Conservation (phyloP, 306 rosid species). For the Cicer cuneatum region DNA sequence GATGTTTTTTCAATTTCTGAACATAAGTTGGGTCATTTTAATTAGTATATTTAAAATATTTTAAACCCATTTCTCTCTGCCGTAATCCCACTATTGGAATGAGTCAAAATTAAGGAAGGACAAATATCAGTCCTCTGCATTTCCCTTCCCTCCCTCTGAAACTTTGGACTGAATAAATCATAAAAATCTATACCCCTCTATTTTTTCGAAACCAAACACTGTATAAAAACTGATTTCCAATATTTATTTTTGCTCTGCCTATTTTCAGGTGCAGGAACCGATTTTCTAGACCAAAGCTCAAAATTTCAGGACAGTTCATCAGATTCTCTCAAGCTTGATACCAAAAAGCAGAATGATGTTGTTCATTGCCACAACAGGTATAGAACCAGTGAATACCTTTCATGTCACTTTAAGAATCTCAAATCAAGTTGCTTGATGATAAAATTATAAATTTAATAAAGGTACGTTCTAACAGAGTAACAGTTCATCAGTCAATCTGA, state of each 20-base stretch:
- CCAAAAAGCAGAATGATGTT: slow-evolving; percentile 74
- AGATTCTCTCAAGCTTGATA: slow-evolving; percentile 72
- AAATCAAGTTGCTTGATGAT: slow-evolving; percentile 17
- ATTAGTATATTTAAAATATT: background rate
- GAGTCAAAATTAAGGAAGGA: background rate
- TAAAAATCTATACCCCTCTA: background rate
- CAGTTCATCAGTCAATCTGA: slow-evolving; percentile 20
- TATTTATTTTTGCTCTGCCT: slow-evolving; percentile 4
- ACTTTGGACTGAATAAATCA: background rate
- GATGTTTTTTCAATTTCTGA: background rate
- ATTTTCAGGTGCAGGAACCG: slow-evolving; percentile 55
- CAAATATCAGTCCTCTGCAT: background rate
- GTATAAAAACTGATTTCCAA: background rate
- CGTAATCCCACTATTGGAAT: background rate
- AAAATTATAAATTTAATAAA: background rate
- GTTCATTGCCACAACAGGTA: slow-evolving; percentile 96
- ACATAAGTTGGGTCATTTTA: background rate
- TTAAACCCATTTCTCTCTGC: slow-evolving; percentile 3
- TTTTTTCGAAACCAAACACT: slow-evolving; percentile 9
- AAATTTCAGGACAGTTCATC: slow-evolving; percentile 68
- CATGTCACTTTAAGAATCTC: slow-evolving; percentile 23
- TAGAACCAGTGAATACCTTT: slow-evolving; percentile 30
- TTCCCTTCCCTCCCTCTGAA: background rate
- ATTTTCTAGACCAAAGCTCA: slow-evolving; percentile 69
- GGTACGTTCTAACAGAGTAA: background rate